Evolutionary conservation across 306 rosid genomes (phyloP), one percentile per base, ranked within the genome.

Genomic region (Dryas drummondii): DNA sequence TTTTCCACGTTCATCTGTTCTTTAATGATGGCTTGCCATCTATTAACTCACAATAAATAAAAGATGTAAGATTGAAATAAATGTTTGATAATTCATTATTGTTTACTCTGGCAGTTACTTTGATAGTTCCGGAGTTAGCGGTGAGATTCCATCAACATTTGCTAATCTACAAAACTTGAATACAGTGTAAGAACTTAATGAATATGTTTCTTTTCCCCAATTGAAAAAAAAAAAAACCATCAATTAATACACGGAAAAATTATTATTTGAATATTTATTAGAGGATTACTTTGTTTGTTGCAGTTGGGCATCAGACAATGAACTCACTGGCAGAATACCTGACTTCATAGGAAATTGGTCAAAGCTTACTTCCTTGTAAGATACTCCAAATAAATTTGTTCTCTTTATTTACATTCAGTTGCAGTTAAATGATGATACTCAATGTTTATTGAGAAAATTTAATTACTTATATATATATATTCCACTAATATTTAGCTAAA

Each of bases 71-170:
- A n/a, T 6, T 7, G 45, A 17, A 41, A 49, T 68, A 51, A 50
- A 32, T 13, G 40, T 40, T 6, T 41, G 57, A 70, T 53, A 40
- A 15, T 53, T 10, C 7, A 10, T 53, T 40, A 60, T 74, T 74
- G 70, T 84, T 73, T 79, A 1, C 72, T 42, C 84, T 51, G 67
- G 61, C 89, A 91, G 97, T 68, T 91, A 89, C 73, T 10, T 87
- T 19, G 90, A 79, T 83, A 94, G 98, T 76, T 84, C 88, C 6
- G 96, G 98, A 80, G 70, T 88, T 44, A 80, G 92, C 22, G 98
- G 98, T 42, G 85, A 84, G 76, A 87, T 93, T 83, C 98, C 97
- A 74, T 72, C 87, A 59, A 77, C 96, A 78, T 84, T 94, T 88
- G 79, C 90, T 26, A 73, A 81, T 46, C 85, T 94, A 1, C 80